Evolutionary conservation across 148 eudicot species (phyloP), one percentile per base, ranked within the genome.

Genomic region (Spergularia bocconei): DNA sequence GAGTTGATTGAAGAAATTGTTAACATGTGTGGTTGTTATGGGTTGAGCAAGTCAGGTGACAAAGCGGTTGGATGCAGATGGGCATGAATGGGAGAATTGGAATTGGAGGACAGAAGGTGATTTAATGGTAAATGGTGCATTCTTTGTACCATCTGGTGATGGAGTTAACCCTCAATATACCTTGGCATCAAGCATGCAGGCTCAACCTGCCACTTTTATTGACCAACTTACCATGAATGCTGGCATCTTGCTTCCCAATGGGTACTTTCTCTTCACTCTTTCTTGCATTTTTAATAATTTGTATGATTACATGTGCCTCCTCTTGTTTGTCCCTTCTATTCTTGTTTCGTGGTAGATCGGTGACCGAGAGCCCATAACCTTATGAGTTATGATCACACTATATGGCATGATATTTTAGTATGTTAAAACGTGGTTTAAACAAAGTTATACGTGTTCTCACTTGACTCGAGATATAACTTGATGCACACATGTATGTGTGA

Each of bases 101-200:
- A 87, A 93, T 57, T 93, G 98, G 98, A 89, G 98, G 67, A 86
- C 93, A 10, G 96, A 93, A 10, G 98, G 98, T 13, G 98, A 93
- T 76, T 51, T 85, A 56, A 71, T 93, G 91, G 88, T 85, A 25
- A 90, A 93, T 75, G 98, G 98, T 44, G 98, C 98, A 33, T 93
- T 81, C 78, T 93, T 93, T 69, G 98, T 93, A 67, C 91, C 98
- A 44, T 93, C 98, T 0, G 98, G 98, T 53, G 83, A 75, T 71
- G 96, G 91, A 1, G 57, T 85, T 0, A 83, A 74, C 39, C 41
- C 78, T 53, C 86, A 86, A 33, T 90, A 87, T 51, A 56, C 85
- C 58, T 73, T 84, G 72, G 95, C 95, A 1, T 83, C 93, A n/a
- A 89, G 96, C 78, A 55, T 86, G 74, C 88, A 84, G 53, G 89